phyloP scores from a whole-genome alignment of 139 green algal species.

The Tetradesmus obliquus region DNA sequence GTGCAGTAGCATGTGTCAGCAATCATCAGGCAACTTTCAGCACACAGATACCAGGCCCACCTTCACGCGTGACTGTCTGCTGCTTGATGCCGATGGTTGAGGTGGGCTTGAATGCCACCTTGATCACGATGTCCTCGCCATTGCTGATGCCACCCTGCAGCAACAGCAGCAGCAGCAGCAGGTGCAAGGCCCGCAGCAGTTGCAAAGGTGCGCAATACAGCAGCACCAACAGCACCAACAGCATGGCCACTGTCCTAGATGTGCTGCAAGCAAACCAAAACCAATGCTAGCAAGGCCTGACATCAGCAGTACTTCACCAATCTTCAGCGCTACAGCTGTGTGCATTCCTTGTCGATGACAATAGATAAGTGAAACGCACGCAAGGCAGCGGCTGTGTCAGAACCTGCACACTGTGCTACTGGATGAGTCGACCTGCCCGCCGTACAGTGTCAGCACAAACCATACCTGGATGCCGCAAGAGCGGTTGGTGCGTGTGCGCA shows the following conservation, averaged over 20 bases:
- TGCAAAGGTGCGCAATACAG: not conserved
- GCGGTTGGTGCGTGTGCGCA: conserved; percentile 95
- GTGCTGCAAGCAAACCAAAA: no score
- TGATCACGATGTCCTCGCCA: conserved; percentile 95
- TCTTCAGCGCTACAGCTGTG: no score
- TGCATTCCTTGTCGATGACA: no score
- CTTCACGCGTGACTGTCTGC: conserved; percentile 84
- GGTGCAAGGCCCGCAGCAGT: not conserved
- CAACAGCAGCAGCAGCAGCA: not conserved
- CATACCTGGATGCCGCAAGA: not conserved
- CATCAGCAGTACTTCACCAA: no score
- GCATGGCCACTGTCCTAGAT: not conserved
- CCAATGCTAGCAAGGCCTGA: no score
- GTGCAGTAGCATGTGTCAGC: not conserved
- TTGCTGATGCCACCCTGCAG: conserved; percentile 92
- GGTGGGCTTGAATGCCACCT: conserved; percentile 98
- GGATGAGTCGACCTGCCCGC: no score
- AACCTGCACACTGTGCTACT: no score
- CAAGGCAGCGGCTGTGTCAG: no score
- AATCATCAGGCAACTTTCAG: no score
- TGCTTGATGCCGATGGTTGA: conserved; percentile 94
- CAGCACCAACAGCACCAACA: conserved; percentile 30
- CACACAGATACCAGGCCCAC: no score
- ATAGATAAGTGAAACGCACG: no score
- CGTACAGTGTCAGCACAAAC: no score